Percentiles rank a stretch among this genome's conserved stretches.
Conservation (phyloP, 1,284 basidiomycete species). For the Athelia psychrophila region DNA sequence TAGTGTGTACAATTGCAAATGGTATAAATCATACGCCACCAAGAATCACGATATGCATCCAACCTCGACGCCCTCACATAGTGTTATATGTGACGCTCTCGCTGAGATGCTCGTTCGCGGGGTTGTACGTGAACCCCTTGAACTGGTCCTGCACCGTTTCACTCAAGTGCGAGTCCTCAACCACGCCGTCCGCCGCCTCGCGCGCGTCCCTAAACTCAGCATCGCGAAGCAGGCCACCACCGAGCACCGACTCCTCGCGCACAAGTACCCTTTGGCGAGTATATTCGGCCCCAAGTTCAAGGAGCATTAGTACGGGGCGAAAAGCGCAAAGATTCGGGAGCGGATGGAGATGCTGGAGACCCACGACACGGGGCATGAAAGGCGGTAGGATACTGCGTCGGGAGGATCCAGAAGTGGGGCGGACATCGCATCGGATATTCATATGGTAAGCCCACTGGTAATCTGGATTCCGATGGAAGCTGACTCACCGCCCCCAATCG, state of each 20-base stretch:
- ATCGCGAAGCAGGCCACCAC: conserved; percentile 92
- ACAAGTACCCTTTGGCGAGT: no score
- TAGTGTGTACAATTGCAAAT: no score
- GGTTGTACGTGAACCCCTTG: conserved; percentile 76
- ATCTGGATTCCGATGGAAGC: no score
- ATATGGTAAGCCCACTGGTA: no score
- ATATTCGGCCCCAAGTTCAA: no score
- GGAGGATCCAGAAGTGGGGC: conserved; percentile 69
- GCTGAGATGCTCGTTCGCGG: conserved; percentile 75
- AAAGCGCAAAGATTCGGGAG: no score
- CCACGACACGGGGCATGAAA: conserved; percentile 95
- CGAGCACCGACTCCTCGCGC: conserved; percentile 82
- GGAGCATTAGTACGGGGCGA: no score
- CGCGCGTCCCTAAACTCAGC: conserved; percentile 94
- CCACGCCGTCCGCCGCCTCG: conserved; percentile 90
- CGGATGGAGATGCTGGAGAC: no score
- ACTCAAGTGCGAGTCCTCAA: conserved; percentile 87
- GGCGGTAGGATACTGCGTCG: conserved; percentile 97
- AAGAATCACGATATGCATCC: no score
- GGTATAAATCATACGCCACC: no score
- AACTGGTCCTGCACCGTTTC: conserved; percentile 97
- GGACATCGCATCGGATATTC: neutral
- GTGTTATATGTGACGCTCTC: conserved; percentile 66
- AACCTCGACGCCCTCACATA: conserved; percentile 23
- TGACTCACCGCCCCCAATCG: conserved; percentile 75